Evolutionary conservation across 192 early-diverging fungal genomes (phyloP), one percentile per base, ranked within the genome.

Genomic region (Coemansia sp.): DNA sequence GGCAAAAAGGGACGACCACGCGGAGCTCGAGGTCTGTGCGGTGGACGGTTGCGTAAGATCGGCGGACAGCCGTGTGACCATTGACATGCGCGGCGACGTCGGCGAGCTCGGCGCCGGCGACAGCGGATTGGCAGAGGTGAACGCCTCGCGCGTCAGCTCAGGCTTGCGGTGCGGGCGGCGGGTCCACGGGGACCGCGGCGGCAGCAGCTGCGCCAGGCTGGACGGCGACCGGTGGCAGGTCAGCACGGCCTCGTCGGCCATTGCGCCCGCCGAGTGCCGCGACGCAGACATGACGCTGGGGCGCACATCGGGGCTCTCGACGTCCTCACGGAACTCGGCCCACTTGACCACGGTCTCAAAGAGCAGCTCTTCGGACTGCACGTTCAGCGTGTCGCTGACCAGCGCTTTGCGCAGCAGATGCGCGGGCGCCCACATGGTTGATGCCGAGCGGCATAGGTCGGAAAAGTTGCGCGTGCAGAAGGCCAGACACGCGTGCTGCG

Each of bases 171-270:
- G 31, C 27, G 30, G 22, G 21, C 60, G 60, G 18, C 53, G 40
- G n/a, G 51, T 32, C 60, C 60, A 76, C 3, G 73, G 73, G 16
- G 73, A 69, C 4, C 24, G 19, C 12, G 46, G 46, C 19, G 62
- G 72, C 30, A 65, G 62, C 22, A 76, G 56, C 33, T 69, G 42
- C 5, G 73, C 48, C 28, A 76, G 64, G 30, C 68, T 68, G 0
- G 73, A 69, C 3, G 73, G 73, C 28, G 73, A 77, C 6, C 74
- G 60, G 33, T 77, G 65, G 54, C 74, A 77, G 5, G 62, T 70
- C 23, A 77, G 65, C 35, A 77, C 74, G 1, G 74, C 74, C 22
- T 67, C 58, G 27, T 71, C 68, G 0, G 56, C 44, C 2, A 55
- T 65, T 7, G 11, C 11, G 7, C 49, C 55, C 2, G 49, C 49